Evolutionary conservation across 352 stramenopile genomes (phyloP).

Genomic region (Peronospora destructor): DNA sequence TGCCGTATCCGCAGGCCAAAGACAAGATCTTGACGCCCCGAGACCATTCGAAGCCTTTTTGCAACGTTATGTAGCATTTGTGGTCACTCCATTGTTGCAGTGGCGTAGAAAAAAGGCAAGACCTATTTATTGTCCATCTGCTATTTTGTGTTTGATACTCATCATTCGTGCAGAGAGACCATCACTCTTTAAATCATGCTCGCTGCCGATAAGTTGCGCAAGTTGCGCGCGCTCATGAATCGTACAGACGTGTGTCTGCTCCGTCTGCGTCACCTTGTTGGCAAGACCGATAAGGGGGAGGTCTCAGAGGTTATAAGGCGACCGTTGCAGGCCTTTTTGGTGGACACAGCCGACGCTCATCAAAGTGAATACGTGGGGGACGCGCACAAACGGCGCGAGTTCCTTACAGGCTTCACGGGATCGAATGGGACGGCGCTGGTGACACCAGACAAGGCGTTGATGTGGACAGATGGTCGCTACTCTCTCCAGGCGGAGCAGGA

Average conservation of each 20-base stretch:
- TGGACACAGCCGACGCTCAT: slow-evolving; percentile 96
- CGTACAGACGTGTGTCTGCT: slow-evolving; percentile 62
- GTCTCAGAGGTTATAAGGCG: slow-evolving; percentile 33
- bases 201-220: slow-evolving; percentile 52
- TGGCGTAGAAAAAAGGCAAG: slow-evolving; percentile 7
- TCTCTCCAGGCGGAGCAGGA: slow-evolving; percentile 94
- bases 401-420: slow-evolving; percentile 95
- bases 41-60: slow-evolving; percentile 40
- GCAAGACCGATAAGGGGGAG: slow-evolving; percentile 28
- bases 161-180: slow-evolving; percentile 4
- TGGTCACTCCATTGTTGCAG: too few species aligned
- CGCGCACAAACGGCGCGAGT: slow-evolving; percentile 92
- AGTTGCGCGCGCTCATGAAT: slow-evolving; percentile 55
- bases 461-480: slow-evolving; percentile 99
- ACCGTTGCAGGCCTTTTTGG: slow-evolving; percentile 85
- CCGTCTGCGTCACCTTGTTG: slow-evolving; percentile 48
- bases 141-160: background rate
- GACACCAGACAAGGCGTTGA: slow-evolving; percentile 78
- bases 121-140: slow-evolving; percentile 33
- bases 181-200: slow-evolving; percentile 19
- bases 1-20: slow-evolving; percentile 76
- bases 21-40: slow-evolving; percentile 66
- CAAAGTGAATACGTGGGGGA: slow-evolving; percentile 97
- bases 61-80: slow-evolving; percentile 29
- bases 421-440: slow-evolving; percentile 91